Percentiles rank a stretch among this genome's conserved stretches.
phyloP scores from a whole-genome alignment of 805 yeast species.

The Wickerhamiella lipophila region DNA sequence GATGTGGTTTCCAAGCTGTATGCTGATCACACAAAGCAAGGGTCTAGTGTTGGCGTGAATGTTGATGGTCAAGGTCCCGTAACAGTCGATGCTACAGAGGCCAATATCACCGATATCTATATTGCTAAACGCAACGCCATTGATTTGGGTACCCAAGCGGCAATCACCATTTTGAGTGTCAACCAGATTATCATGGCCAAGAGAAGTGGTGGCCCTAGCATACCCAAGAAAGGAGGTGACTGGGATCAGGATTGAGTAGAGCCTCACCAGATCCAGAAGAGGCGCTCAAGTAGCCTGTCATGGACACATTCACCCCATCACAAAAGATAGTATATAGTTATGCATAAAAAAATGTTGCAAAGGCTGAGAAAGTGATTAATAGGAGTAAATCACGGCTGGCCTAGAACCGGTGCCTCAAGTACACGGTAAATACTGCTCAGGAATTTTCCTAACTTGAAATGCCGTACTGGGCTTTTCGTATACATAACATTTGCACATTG shows the following conservation, averaged over 20 bases:
- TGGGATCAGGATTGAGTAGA: slow-evolving; percentile 24
- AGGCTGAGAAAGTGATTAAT: too few relatives aligned
- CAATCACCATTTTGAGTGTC: slow-evolving; percentile 75
- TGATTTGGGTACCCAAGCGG: slow-evolving; percentile 90
- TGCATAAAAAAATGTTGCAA: too few relatives aligned
- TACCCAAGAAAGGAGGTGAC: slow-evolving; percentile 52
- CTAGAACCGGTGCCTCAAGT: too few relatives aligned
- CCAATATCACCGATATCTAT: slow-evolving; percentile 66
- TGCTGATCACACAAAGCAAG: slow-evolving; percentile 62
- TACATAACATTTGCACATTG: too few relatives aligned
- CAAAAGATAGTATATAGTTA: too few relatives aligned
- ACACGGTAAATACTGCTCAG: too few relatives aligned
- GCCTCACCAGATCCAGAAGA: too few relatives aligned
- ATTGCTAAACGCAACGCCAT: slow-evolving; percentile 77
- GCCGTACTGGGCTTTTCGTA: too few relatives aligned
- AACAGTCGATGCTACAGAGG: slow-evolving; percentile 48
- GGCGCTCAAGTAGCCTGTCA: too few relatives aligned
- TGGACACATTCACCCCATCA: too few relatives aligned
- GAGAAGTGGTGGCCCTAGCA: slow-evolving; percentile 94
- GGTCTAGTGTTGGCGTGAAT: slow-evolving; percentile 52
- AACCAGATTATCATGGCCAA: slow-evolving; percentile 98
- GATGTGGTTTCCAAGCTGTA: slow-evolving; percentile 82
- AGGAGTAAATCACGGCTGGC: too few relatives aligned
- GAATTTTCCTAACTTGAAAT: too few relatives aligned
- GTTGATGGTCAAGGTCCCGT: slow-evolving; percentile 53